Conservation (phyloP, 768 basidiomycete species). For the Termitomyces sp. region DNA sequence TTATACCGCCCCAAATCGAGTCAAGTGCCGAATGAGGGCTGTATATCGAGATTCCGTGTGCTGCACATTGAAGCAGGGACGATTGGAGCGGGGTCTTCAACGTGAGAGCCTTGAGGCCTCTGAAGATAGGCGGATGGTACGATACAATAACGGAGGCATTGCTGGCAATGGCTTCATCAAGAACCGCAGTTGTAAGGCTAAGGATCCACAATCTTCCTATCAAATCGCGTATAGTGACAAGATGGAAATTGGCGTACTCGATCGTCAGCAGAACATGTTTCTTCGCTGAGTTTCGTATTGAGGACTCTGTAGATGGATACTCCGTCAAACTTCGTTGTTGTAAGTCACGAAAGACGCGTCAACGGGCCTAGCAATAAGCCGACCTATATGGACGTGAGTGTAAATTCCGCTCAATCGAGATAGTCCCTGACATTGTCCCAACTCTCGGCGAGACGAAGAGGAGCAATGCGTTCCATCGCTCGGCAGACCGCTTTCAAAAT, state of each 20-base stretch:
- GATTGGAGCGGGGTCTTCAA: conserved; percentile 76
- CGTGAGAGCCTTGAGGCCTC: conserved; percentile 70
- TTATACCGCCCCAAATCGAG: conserved; percentile 79
- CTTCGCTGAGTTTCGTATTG: conserved; percentile 42
- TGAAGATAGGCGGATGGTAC: conserved; percentile 88
- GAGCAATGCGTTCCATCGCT: conserved; percentile 84
- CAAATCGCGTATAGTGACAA: background rate
- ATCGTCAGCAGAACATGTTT: conserved; percentile 66
- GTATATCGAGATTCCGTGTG: conserved; percentile 83
- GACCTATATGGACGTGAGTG: conserved; percentile 44
- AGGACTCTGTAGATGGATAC: conserved; percentile 45
- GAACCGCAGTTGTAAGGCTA: conserved; percentile 74
- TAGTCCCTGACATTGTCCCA: conserved; percentile 87
- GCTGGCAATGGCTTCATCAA: conserved; percentile 62
- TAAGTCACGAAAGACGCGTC: conserved; percentile 5
- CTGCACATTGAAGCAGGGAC: conserved; percentile 76
- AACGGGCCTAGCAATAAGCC: conserved; percentile 68
- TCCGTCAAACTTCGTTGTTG: conserved; percentile 1
- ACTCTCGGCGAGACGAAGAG: conserved; percentile 77
- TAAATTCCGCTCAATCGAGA: conserved; percentile 5
- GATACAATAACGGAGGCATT: conserved; percentile 69
- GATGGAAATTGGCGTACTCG: conserved; percentile 43
- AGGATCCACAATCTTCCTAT: conserved; percentile 9
- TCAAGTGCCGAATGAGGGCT: conserved; percentile 89
- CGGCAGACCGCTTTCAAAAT: conserved; percentile 54